phyloP scores from a whole-genome alignment of 2,329 filamentous ascomycete genomes.

The Fusarium burgessii region DNA sequence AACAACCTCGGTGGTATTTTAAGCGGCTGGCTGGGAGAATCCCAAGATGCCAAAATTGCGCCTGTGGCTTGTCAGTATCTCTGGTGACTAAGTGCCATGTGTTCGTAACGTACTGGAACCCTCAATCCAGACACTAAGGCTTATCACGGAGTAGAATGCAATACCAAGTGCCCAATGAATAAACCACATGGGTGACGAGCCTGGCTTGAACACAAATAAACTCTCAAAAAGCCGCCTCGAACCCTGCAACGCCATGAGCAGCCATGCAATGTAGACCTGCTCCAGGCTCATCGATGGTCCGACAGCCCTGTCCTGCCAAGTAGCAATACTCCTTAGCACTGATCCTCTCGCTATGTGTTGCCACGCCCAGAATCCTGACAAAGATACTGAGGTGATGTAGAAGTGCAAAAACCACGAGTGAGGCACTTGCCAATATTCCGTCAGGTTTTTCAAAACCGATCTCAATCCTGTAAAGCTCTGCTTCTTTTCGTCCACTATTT shows the following conservation, averaged over 20 bases:
- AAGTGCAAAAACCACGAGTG: slow-evolving; percentile 93
- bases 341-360: slow-evolving; percentile 70
- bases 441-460: slow-evolving; percentile 48
- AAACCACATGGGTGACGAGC: slow-evolving; percentile 82
- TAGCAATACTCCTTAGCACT: slow-evolving; percentile 62
- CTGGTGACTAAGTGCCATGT: background rate
- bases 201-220: slow-evolving; percentile 69
- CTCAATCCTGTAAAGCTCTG: slow-evolving; percentile 32
- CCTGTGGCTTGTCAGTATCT: slow-evolving; percentile 42
- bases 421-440: slow-evolving; percentile 70
- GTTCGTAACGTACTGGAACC: slow-evolving; percentile 69
- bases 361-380: slow-evolving; percentile 79
- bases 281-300: slow-evolving; percentile 63
- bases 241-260: slow-evolving; percentile 81
- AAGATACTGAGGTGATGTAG: slow-evolving; percentile 78
- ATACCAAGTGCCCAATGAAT: slow-evolving; percentile 85
- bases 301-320: slow-evolving; percentile 50
- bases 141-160: slow-evolving; percentile 79
- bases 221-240: slow-evolving; percentile 82
- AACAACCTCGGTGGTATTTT: slow-evolving; percentile 44
- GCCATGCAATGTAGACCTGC: slow-evolving; percentile 75
- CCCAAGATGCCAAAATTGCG: slow-evolving; percentile 52
- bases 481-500: slow-evolving; percentile 17
- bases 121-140: slow-evolving; percentile 86
- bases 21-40: slow-evolving; percentile 28